Evolutionary conservation across 106 monocot species (phyloP).

Genomic region (Ottelia alismoides): DNA sequence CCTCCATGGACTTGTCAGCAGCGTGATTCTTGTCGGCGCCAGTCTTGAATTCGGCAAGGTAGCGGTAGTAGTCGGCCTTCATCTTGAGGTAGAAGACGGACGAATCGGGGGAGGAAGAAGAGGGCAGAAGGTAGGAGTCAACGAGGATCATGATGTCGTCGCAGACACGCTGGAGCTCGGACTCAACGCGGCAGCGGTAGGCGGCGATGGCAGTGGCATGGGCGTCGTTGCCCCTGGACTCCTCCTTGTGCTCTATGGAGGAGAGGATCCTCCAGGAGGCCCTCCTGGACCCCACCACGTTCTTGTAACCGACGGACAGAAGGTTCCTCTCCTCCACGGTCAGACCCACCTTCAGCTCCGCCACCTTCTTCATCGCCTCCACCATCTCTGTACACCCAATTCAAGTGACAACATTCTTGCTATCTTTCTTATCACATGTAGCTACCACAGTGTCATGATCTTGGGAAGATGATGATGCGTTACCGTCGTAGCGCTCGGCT

Average conservation of each 20-base stretch:
- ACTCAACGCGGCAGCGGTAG: constrained; percentile 10
- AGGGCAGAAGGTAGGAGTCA: constrained; percentile 19
- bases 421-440: neutral
- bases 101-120: constrained; percentile 7
- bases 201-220: constrained; percentile 1
- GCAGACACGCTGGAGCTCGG: constrained; percentile 11
- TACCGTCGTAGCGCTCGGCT: constrained; percentile 23
- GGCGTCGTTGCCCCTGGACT: constrained; percentile 10
- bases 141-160: constrained; percentile 11
- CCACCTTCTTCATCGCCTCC: constrained; percentile 15
- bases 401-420: neutral
- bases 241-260: constrained; percentile 24
- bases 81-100: constrained; percentile 24
- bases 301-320: constrained; percentile 21
- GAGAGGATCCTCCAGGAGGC: constrained; percentile 25
- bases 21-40: constrained; percentile 12
- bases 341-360: constrained; percentile 15
- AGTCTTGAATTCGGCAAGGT: constrained; percentile 16
- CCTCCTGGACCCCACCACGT: constrained; percentile 11
- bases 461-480: neutral
- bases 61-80: constrained; percentile 21
- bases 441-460: neutral
- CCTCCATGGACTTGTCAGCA: constrained; percentile 14
- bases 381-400: constrained; percentile 15
- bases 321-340: constrained; percentile 25